These are phyloP conservation scores for Lachnellula suecica DNA, from an alignment of 2,329 filamentous ascomycete genomes.

Conservation along the genomic window DNA sequence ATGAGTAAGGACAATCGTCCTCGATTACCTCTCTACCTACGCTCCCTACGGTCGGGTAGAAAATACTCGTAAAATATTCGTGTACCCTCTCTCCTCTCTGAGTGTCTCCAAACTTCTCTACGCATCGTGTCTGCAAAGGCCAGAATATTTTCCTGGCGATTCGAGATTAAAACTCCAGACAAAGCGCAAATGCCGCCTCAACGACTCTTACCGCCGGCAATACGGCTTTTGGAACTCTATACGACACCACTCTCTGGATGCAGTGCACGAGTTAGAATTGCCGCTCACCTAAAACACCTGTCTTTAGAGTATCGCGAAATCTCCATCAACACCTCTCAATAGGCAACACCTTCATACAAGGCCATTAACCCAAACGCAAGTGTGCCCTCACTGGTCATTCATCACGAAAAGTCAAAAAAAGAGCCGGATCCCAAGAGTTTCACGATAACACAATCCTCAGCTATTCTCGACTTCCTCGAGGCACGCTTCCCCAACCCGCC, in stretches of 20 bases:
- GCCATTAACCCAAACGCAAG: constrained; percentile 14
- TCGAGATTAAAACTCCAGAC: no score
- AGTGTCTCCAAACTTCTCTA: no score
- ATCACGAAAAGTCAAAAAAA: not conserved
- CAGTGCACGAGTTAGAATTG: constrained; percentile 12
- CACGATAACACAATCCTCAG: constrained; percentile 14
- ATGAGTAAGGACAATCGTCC: no score
- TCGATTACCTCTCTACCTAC: no score
- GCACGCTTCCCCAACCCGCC: constrained; percentile 9
- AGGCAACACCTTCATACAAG: constrained; percentile 7
- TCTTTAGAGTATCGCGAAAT: constrained; percentile 12
- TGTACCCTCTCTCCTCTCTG: no score
- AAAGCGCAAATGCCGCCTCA: not conserved
- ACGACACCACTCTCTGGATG: constrained; percentile 14
- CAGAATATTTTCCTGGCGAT: no score
- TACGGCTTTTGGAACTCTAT: no score
- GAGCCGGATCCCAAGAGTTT: not conserved
- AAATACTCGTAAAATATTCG: no score
- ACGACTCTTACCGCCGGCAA: no score
- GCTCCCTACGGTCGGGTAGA: no score
- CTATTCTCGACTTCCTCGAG: constrained; percentile 16
- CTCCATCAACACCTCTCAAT: not conserved
- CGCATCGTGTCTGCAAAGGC: no score
- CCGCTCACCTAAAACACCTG: constrained; percentile 11
- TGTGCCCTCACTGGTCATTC: constrained; percentile 8